Base-by-base conservation (phyloP, 257 asterid genomes). In the Handroanthus guayacan region DNA sequence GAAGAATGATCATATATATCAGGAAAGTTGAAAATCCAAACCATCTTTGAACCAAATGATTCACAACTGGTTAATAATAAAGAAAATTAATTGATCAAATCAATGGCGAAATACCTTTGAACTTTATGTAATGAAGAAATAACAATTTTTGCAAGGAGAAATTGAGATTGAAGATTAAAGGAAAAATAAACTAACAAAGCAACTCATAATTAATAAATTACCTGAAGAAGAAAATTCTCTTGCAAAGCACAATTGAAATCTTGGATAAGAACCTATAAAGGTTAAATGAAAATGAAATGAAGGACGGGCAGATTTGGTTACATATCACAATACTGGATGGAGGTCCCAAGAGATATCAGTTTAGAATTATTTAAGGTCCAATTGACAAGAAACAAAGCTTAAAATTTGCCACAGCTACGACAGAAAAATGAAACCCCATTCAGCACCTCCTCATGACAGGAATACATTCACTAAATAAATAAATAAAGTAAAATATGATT, bases 171-270 rank as follows among this genome's bases (percentile, higher is more conserved):
- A 68, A 71, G 14, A 44, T 11, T 2, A 41, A 25, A 38, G 62
- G 67, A 79, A 65, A 65, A 34, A 16, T 65, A 38, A 58, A 37
- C 25, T 7, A 47, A 34, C 16, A 20, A 62, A 67, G 43, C 39
- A 60, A 51, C 73, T 63, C 54, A 47, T 13, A 77, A 62, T 75
- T 67, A 52, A 78, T 25, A 34, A 74, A 73, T 77, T 86, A 95
- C 99, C 98, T 93, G 98, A 82, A 91, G 94, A 82, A 95, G 96
- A 84, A 95, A 91, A 86, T 83, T 95, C 71, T 95, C 99, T 86
- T 90, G 99, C 87, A 93, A 79, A 54, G 98, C 99, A 83, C 99
- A 95, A 74, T 93, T 95, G 86, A 93, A 95, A 82, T 95, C 99
- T 85, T 91, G 97, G 82, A 95, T 84, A 78, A 93, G 98, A 60